Evolutionary conservation across 129 eudicot genomes (phyloP).

Genomic region (Silybum marianum): DNA sequence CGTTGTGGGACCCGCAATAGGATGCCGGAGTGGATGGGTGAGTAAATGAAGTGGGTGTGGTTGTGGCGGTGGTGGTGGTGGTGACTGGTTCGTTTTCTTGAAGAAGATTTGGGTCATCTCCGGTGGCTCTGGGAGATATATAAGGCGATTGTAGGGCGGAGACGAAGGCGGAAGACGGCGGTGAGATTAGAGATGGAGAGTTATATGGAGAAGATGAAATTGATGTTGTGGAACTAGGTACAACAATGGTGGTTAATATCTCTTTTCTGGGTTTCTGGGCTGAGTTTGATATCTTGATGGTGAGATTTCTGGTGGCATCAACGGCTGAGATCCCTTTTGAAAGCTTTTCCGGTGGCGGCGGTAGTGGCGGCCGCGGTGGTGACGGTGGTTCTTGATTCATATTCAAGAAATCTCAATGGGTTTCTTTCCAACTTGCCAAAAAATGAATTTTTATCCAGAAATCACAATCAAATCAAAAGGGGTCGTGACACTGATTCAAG

Average conservation of each 20-base stretch:
- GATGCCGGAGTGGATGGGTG: conserved; percentile 78
- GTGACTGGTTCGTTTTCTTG: conserved; percentile 38
- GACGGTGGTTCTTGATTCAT: conserved; percentile 59
- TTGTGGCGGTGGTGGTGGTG: conserved; percentile 28
- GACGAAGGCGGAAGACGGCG: conserved; percentile 91
- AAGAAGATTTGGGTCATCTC: conserved; percentile 35
- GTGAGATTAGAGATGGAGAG: conserved; percentile 76
- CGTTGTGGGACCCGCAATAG: conserved; percentile 62
- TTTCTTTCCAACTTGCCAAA: neutral
- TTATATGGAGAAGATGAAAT: conserved; percentile 67
- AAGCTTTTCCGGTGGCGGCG: conserved; percentile 1
- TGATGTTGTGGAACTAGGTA: conserved; percentile 28
- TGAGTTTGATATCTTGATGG: conserved; percentile 61
- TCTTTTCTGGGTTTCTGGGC: conserved; percentile 41
- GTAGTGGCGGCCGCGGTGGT: conserved; percentile 17
- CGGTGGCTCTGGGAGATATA: conserved; percentile 81
- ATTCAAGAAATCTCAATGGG: neutral
- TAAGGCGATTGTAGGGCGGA: conserved; percentile 93
- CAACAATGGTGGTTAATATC: conserved; percentile 40
- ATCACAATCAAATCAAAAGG: conserved; percentile 13
- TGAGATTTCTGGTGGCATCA: conserved; percentile 55
- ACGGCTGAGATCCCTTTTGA: conserved; percentile 33
- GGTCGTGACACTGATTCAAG: conserved; percentile 16
- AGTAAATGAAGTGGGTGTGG: conserved; percentile 50
- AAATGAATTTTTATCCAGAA: conserved; percentile 23